Evolutionary conservation across 2,329 filamentous ascomycete species (phyloP).

Genomic region (Sporothrix inflata): DNA sequence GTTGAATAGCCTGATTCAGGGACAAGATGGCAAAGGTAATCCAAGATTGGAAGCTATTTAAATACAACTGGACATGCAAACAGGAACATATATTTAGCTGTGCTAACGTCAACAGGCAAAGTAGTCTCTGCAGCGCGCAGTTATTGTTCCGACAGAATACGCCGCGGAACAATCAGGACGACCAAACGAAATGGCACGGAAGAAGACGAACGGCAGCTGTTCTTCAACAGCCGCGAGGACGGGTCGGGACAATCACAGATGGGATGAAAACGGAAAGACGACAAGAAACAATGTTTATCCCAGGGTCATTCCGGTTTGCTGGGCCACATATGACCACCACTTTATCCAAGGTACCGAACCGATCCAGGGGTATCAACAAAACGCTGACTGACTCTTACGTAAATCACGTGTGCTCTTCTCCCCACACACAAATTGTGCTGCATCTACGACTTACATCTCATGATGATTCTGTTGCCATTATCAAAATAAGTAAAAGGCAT

Average conservation of each 20-base stretch:
- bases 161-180: background rate
- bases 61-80: background rate
- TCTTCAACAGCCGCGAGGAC: background rate
- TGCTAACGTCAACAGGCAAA: no score
- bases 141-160: background rate
- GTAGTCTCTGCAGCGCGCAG: background rate
- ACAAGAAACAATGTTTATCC: background rate
- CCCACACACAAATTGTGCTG: no score
- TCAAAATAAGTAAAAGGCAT: no score
- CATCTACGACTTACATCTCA: background rate
- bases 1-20: constrained; percentile 12
- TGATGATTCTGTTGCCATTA: no score
- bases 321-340: background rate
- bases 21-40: background rate
- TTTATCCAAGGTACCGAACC: no score
- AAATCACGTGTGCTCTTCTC: background rate
- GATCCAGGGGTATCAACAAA: background rate
- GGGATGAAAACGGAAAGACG: background rate
- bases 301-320: background rate
- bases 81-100: no score
- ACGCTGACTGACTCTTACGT: background rate
- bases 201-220: no score
- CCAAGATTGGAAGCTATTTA: background rate
- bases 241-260: constrained; percentile 5
- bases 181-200: background rate